Conservation (phyloP, 1,284 basidiomycete species). For the Papiliotrema terrestris region DNA sequence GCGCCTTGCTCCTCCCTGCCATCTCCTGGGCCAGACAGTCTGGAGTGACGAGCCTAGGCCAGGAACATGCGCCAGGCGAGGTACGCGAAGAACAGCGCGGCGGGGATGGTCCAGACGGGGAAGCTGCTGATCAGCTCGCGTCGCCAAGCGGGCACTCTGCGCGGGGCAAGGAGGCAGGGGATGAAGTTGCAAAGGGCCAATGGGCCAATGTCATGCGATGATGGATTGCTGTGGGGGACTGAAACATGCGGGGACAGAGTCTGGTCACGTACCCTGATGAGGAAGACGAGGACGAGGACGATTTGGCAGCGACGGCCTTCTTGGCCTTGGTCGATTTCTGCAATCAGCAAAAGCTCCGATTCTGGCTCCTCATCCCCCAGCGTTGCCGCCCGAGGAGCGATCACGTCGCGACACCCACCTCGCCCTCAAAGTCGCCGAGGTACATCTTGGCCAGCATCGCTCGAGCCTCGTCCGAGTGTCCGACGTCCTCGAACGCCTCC, state of each 20-base stretch:
- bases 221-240: no score
- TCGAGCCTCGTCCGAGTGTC: constrained; percentile 97
- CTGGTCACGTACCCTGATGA: background rate
- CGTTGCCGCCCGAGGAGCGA: no score
- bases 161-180: background rate
- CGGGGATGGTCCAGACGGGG: constrained; percentile 37
- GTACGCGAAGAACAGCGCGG: constrained; percentile 40
- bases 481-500: constrained; percentile 98
- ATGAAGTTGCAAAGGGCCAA: no score
- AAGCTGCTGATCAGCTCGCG: constrained; percentile 13
- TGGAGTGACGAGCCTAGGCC: constrained; percentile 36
- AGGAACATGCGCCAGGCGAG: constrained; percentile 46
- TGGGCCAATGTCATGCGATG: no score
- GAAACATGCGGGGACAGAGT: no score
- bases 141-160: background rate
- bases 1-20: no score
- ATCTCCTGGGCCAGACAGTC: no score
- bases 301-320: background rate
- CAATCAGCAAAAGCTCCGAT: no score
- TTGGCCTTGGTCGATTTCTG: constrained; percentile 7
- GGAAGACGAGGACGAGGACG: background rate
- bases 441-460: constrained; percentile 74
- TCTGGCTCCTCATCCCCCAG: no score
- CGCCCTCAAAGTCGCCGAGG: constrained; percentile 73
- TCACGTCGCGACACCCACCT: constrained; percentile 30